Evolutionary conservation across 306 rosid species (phyloP).

Genomic region (Dalbergia cochinchinensis): DNA sequence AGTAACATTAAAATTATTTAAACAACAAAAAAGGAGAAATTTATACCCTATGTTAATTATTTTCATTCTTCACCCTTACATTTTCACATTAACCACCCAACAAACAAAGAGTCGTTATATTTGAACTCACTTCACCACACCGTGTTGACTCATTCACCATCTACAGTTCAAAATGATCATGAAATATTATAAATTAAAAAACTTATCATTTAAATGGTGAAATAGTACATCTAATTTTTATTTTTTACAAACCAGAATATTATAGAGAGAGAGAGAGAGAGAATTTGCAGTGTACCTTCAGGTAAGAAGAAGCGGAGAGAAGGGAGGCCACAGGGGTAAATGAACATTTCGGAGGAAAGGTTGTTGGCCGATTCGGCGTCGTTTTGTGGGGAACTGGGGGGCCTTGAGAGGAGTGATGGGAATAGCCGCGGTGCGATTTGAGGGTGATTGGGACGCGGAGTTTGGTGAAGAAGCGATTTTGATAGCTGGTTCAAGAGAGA

Average conservation of each 20-base stretch:
- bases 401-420: constrained; percentile 64
- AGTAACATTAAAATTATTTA: neutral
- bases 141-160: too few relatives aligned
- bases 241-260: too few relatives aligned
- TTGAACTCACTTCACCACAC: too few relatives aligned
- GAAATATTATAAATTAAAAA: too few relatives aligned
- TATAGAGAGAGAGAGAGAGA: neutral
- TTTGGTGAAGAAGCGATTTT: constrained; percentile 53
- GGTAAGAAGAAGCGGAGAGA: constrained; percentile 85
- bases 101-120: too few relatives aligned
- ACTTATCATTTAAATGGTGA: too few relatives aligned
- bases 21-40: neutral
- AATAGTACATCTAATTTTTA: too few relatives aligned
- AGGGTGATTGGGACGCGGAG: constrained; percentile 42
- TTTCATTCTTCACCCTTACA: too few relatives aligned
- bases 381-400: constrained; percentile 58
- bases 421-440: constrained; percentile 63
- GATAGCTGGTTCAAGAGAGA: constrained; percentile 63
- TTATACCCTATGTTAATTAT: neutral
- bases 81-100: too few relatives aligned
- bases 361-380: constrained; percentile 57
- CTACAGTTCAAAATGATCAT: too few relatives aligned
- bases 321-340: constrained; percentile 82
- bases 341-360: constrained; percentile 52
- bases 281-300: constrained; percentile 59